Evolutionary conservation across 2,329 filamentous ascomycete species (phyloP).

Genomic region (Myriosclerotinia scirpicola): DNA sequence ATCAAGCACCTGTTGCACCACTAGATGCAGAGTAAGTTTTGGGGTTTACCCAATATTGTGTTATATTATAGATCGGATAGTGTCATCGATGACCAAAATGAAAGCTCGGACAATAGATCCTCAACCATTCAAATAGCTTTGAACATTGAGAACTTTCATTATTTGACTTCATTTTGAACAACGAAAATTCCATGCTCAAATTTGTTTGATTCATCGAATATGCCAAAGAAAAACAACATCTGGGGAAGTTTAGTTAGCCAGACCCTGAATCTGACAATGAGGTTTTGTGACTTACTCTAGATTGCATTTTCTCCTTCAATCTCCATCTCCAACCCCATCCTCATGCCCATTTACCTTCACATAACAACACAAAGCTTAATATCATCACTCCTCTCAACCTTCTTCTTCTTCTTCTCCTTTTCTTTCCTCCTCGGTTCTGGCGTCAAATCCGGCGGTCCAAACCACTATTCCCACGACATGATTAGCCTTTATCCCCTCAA

Average conservation of each 20-base stretch:
- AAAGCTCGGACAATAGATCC: too few relatives aligned
- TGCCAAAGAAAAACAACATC: not conserved
- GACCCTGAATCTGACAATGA: not conserved
- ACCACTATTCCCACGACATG: constrained; percentile 13
- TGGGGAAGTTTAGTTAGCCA: not conserved
- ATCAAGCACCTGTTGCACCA: constrained; percentile 71
- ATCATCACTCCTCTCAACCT: not conserved
- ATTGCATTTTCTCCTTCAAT: too few relatives aligned
- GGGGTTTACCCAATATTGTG: not conserved
- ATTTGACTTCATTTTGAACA: not conserved
- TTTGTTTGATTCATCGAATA: not conserved
- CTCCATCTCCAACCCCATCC: not conserved
- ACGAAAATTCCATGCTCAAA: not conserved
- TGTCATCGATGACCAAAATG: not conserved
- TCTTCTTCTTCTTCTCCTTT: not conserved
- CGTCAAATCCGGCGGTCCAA: constrained; percentile 9
- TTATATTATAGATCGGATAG: constrained; percentile 20
- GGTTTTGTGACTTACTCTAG: not conserved
- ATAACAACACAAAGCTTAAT: constrained; percentile 13
- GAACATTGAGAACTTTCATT: not conserved
- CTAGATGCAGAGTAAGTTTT: constrained; percentile 69
- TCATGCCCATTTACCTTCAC: not conserved
- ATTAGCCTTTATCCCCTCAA: too few relatives aligned
- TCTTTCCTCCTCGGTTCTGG: constrained; percentile 9
- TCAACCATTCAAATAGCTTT: not conserved